Conservation (phyloP, 331 rosid species). For the Quercus lobata region DNA sequence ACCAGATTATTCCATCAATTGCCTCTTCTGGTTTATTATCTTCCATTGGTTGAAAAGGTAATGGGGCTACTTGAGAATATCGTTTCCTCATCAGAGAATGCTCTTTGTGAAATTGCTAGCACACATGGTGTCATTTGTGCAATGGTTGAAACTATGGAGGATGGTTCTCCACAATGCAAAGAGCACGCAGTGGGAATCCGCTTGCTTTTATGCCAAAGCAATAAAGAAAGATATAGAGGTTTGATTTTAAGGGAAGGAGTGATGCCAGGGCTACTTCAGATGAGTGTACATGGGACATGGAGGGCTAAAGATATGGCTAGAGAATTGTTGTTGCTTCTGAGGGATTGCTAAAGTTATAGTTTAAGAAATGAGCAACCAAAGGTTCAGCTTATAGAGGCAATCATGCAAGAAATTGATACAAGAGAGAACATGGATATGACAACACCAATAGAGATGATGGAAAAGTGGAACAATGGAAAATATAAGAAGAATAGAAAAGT, state of each 20-base stretch:
- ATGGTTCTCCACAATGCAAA: constrained; percentile 48
- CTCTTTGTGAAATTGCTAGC: constrained; percentile 44
- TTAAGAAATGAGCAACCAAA: constrained; percentile 29
- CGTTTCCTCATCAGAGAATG: constrained; percentile 44
- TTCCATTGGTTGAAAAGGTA: constrained; percentile 47
- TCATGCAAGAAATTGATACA: constrained; percentile 72
- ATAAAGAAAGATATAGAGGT: constrained; percentile 71
- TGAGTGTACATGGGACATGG: constrained; percentile 68
- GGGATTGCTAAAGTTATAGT: constrained; percentile 45
- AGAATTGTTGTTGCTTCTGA: constrained; percentile 56
- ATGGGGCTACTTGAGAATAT: constrained; percentile 57
- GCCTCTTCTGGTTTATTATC: constrained; percentile 44
- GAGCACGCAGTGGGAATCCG: constrained; percentile 66
- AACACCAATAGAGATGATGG: too few relatives aligned
- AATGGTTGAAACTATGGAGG: constrained; percentile 71
- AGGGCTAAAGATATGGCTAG: constrained; percentile 43
- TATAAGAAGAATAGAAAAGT: too few relatives aligned
- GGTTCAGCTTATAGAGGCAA: constrained; percentile 35
- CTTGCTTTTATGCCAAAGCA: constrained; percentile 53
- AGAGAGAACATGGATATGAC: constrained; percentile 32
- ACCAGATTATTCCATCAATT: constrained; percentile 41
- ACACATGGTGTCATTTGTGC: constrained; percentile 34
- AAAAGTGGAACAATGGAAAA: too few relatives aligned
- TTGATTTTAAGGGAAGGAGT: constrained; percentile 69
- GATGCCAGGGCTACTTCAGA: constrained; percentile 80